Percentiles rank a stretch among this genome's conserved stretches.
Conservation (phyloP, 805 yeast species). For the Tetrapisispora pingtungensis region DNA sequence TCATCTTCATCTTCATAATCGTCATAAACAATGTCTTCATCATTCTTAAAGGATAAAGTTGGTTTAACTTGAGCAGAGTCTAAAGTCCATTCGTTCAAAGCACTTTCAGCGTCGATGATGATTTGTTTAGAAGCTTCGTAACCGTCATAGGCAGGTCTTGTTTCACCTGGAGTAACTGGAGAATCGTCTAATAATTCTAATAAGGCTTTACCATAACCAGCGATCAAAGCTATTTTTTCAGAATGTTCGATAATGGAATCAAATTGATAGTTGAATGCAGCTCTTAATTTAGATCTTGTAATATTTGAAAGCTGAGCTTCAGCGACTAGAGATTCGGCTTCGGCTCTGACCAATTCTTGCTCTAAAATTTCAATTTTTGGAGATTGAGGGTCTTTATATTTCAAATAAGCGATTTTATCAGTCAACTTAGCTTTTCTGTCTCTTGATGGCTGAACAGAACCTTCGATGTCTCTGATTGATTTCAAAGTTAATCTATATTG, state of each 20-base stretch:
- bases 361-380: conserved; percentile 71
- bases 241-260: conserved; percentile 80
- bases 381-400: conserved; percentile 78
- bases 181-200: conserved; percentile 75
- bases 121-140: conserved; percentile 83
- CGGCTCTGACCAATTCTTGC: conserved; percentile 85
- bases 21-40: conserved; percentile 44
- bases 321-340: conserved; percentile 84
- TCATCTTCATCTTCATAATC: conserved; percentile 41
- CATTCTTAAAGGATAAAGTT: conserved; percentile 55
- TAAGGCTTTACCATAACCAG: conserved; percentile 83
- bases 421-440: conserved; percentile 80
- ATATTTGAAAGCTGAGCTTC: conserved; percentile 86
- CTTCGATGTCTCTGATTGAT: conserved; percentile 74
- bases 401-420: conserved; percentile 73
- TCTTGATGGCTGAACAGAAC: conserved; percentile 79
- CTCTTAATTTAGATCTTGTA: conserved; percentile 78
- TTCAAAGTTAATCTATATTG: conserved; percentile 77
- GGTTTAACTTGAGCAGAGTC: conserved; percentile 78
- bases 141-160: conserved; percentile 83
- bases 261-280: conserved; percentile 75
- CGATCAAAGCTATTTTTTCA: conserved; percentile 76
- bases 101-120: conserved; percentile 76
- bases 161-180: conserved; percentile 87
- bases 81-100: conserved; percentile 75